Conservation (phyloP, 2,329 filamentous ascomycete genomes). For the Aaosphaeria arxii region DNA sequence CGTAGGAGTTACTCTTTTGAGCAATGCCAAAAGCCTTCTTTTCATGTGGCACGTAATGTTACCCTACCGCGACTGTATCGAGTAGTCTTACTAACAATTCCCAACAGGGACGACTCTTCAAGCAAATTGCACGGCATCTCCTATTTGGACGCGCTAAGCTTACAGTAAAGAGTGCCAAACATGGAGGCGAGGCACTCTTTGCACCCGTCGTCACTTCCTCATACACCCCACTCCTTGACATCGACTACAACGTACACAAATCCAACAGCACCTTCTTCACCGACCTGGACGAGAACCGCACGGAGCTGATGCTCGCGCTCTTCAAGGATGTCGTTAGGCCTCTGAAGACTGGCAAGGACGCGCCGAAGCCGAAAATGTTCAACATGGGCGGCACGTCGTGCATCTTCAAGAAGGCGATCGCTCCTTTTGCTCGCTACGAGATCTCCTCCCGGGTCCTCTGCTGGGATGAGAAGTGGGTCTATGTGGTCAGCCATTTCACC, state of each 20-base stretch:
- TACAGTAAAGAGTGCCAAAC: constrained; percentile 11
- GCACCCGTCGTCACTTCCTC: constrained; percentile 62
- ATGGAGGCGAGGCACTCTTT: constrained; percentile 51
- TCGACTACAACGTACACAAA: constrained; percentile 79
- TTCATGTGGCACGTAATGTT: constrained; percentile 13
- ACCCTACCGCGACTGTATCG: background rate
- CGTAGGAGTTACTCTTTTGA: constrained; percentile 5
- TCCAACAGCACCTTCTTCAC: constrained; percentile 78
- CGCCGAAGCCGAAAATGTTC: constrained; percentile 30
- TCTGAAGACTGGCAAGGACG: constrained; percentile 1
- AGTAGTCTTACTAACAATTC: constrained; percentile 1
- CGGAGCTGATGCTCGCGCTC: constrained; percentile 64
- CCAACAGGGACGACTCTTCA: constrained; percentile 9
- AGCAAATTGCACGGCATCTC: constrained; percentile 11
- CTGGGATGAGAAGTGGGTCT: constrained; percentile 45
- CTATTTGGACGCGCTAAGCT: constrained; percentile 9
- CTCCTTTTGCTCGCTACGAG: constrained; percentile 36
- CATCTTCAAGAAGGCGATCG: constrained; percentile 40
- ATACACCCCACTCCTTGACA: constrained; percentile 67
- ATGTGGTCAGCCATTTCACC: constrained; percentile 40
- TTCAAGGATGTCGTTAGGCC: constrained; percentile 37
- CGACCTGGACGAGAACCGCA: constrained; percentile 75
- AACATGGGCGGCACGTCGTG: constrained; percentile 46
- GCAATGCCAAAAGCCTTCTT: constrained; percentile 12
- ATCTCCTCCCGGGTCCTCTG: constrained; percentile 38